Base-by-base conservation (phyloP, 768 basidiomycete species). In the Collybiopsis luxurians region DNA sequence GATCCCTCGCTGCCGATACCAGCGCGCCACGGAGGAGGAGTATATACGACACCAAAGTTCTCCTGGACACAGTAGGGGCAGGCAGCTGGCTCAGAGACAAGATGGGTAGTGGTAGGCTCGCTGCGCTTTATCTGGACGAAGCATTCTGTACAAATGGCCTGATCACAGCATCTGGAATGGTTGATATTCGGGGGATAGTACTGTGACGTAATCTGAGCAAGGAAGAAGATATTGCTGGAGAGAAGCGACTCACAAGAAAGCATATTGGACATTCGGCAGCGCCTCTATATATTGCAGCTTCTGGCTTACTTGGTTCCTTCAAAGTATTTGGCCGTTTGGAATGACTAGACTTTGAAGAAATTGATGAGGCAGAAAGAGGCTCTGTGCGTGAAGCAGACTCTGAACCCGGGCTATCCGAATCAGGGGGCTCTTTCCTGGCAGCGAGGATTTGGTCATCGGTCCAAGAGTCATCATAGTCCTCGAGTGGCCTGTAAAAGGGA, bases 121-220 rank as follows among this genome's bases (percentile, higher is more conserved):
- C 83, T 85, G 54, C 97, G 89, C 77, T 98, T 98, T 75, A 99
- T 98, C 74, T 98, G 96, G 21, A 98, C 94, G 67, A 99, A 98
- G 69, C 97, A 99, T 73, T 99, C 97, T 36, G 97, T 98, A 69
- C 97, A 99, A 60, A 99, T 96, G 21, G 92, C 89, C 64, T 99
- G 97, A 78, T 96, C 95, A 70, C 97, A 99, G 70, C 97, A 99
- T 67, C 97, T 84, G 38, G 97, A 98, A 64, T 87, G 89, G 68
- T 98, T 98, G 73, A 98, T 97, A 72, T 98, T 96, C 45, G 90
- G 81, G 23, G 97, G 97, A 67, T 98, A 99, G 72, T 96, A 98
- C 96, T 99, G 67, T 62, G 61, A 66, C 60, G 63, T 67, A 69
- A 73, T 65, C 52, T 70, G 39, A 53, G 64, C 66, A 43, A 65